Conservation (phyloP, 257 asterid species). For the Cordia subcordata region DNA sequence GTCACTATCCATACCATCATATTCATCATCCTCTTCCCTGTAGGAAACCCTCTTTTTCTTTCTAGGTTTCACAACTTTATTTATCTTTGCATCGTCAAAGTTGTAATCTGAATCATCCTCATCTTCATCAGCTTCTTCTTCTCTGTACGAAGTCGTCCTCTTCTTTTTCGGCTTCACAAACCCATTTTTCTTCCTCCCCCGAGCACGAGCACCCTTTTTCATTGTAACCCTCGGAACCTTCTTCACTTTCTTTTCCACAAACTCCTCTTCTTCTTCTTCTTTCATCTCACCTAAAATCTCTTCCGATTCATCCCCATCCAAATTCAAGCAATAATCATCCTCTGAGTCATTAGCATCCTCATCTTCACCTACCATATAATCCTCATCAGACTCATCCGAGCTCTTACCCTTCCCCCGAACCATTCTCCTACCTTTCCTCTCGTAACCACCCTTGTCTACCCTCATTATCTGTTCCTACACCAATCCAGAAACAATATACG, state of each 20-base stretch:
- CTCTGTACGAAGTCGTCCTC: slow-evolving; percentile 17
- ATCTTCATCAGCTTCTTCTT: slow-evolving; percentile 26
- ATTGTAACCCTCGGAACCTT: slow-evolving; percentile 29
- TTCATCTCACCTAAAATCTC: slow-evolving; percentile 45
- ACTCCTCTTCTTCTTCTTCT: slow-evolving; percentile 32
- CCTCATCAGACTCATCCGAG: slow-evolving; percentile 72
- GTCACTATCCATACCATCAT: slow-evolving; percentile 11
- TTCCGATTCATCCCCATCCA: slow-evolving; percentile 69
- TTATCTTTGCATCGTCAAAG: slow-evolving; percentile 19
- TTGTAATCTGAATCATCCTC: slow-evolving; percentile 19
- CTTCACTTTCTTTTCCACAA: slow-evolving; percentile 38
- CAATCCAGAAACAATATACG: slow-evolving; percentile 14
- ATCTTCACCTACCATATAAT: slow-evolving; percentile 56
- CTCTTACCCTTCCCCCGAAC: slow-evolving; percentile 21
- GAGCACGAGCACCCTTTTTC: slow-evolving; percentile 18
- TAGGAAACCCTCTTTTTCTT: slow-evolving; percentile 12
- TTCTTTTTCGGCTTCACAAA: slow-evolving; percentile 28
- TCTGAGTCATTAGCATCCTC: slow-evolving; percentile 57
- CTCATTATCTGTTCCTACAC: slow-evolving; percentile 45
- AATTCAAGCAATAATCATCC: slow-evolving; percentile 62
- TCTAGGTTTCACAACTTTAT: slow-evolving; percentile 18
- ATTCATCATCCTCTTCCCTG: slow-evolving; percentile 24
- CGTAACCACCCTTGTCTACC: slow-evolving; percentile 36
- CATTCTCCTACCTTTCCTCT: slow-evolving; percentile 32
- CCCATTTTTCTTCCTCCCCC: slow-evolving; percentile 36